Evolutionary conservation across 2,329 filamentous ascomycete genomes (phyloP).

Genomic region (Neophaeococcomyces aloes): DNA sequence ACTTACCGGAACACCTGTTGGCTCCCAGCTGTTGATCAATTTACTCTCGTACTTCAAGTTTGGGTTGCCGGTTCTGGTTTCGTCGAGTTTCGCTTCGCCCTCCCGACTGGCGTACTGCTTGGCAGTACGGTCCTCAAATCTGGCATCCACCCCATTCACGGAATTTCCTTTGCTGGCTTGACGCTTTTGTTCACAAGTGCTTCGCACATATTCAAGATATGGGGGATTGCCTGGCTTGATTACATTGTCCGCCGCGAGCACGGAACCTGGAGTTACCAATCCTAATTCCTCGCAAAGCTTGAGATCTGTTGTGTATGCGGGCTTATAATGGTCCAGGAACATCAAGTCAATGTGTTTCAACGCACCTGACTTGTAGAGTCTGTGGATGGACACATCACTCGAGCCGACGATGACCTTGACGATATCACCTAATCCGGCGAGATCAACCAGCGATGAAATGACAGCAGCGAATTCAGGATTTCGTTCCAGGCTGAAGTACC

Average conservation of each 20-base stretch:
- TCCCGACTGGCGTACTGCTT: conserved; percentile 22
- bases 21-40: conserved; percentile 56
- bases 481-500: conserved; percentile 62
- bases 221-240: conserved; percentile 32
- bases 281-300: conserved; percentile 65
- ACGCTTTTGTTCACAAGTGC: conserved; percentile 50
- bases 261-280: conserved; percentile 48
- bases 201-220: conserved; percentile 40
- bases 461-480: conserved; percentile 65
- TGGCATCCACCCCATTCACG: conserved; percentile 14
- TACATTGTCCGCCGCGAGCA: conserved; percentile 29
- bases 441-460: conserved; percentile 56
- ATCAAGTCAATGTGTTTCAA: conserved; percentile 57
- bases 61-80: conserved; percentile 23
- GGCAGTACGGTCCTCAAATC: conserved; percentile 19
- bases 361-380: conserved; percentile 44
- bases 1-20: conserved; percentile 52
- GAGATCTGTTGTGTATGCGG: conserved; percentile 61
- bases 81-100: conserved; percentile 21
- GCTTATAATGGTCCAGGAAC: conserved; percentile 75
- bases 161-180: conserved; percentile 15
- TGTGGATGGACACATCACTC: conserved; percentile 54
- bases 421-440: conserved; percentile 61
- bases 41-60: conserved; percentile 52
- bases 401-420: conserved; percentile 62